phyloP scores from a whole-genome alignment of 345 rosid species.

The Trapa bicornis region DNA sequence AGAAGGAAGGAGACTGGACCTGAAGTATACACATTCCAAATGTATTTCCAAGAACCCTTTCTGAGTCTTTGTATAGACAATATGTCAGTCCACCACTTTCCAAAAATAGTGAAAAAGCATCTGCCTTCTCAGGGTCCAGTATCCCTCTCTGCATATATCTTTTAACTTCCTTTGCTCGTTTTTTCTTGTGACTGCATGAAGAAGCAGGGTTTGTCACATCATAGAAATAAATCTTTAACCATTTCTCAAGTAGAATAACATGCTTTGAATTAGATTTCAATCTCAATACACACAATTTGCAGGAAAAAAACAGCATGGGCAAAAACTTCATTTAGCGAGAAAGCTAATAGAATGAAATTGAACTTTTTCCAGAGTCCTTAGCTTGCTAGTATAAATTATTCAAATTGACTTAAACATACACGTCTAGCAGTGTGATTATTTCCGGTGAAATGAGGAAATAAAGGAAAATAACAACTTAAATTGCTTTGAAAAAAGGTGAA shows the following conservation, averaged over 20 bases:
- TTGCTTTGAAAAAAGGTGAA: background rate
- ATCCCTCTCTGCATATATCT: conserved; percentile 76
- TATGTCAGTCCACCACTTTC: conserved; percentile 81
- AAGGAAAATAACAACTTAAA: background rate
- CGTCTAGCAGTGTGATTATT: background rate
- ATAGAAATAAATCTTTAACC: background rate
- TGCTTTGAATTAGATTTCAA: background rate
- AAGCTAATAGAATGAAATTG: background rate
- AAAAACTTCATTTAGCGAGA: background rate
- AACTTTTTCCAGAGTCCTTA: background rate
- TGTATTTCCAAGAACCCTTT: conserved; percentile 80
- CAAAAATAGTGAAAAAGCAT: conserved; percentile 77
- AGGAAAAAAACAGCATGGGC: background rate
- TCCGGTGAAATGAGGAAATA: background rate
- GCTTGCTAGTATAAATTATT: background rate
- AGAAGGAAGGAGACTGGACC: conserved; percentile 23
- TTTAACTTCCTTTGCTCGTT: conserved; percentile 79
- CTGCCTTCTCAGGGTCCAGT: conserved; percentile 86
- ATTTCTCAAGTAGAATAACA: too few species aligned
- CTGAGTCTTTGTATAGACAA: conserved; percentile 84
- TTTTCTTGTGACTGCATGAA: conserved; percentile 68
- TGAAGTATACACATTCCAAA: conserved; percentile 95
- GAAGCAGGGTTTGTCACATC: conserved; percentile 6
- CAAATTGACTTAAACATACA: background rate
- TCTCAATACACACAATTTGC: background rate